Percentiles rank a stretch among this genome's conserved stretches.
phyloP scores from a whole-genome alignment of 2,329 filamentous ascomycete species.

The Talaromyces piceae region DNA sequence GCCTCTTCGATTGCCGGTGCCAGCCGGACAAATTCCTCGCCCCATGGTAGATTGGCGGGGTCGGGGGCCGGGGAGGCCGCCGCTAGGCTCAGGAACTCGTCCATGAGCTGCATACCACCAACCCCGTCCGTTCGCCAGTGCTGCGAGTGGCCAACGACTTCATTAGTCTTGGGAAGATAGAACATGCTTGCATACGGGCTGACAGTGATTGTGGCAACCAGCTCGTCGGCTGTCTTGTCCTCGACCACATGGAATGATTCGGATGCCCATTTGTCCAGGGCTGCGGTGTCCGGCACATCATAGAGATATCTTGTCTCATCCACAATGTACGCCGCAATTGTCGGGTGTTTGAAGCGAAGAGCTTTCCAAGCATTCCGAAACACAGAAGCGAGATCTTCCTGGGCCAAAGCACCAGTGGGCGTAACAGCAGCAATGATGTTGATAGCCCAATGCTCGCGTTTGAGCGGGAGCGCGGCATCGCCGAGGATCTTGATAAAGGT shows the following conservation, averaged over 20 bases:
- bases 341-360: slow-evolving; percentile 16
- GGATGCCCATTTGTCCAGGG: slow-evolving; percentile 10
- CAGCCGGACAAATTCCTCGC: slow-evolving; percentile 19
- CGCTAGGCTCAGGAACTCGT: slow-evolving; percentile 16
- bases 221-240: slow-evolving; percentile 6
- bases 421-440: slow-evolving; percentile 17
- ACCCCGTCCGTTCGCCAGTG: slow-evolving; percentile 12
- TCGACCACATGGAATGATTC: slow-evolving; percentile 13
- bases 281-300: slow-evolving; percentile 4
- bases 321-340: slow-evolving; percentile 12
- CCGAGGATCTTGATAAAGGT: slow-evolving; percentile 24
- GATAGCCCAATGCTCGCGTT: slow-evolving; percentile 28
- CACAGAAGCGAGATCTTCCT: neutral
- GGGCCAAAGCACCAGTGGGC: slow-evolving; percentile 3
- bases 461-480: slow-evolving; percentile 18
- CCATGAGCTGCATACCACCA: slow-evolving; percentile 14
- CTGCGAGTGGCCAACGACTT: slow-evolving; percentile 5
- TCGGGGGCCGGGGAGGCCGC: slow-evolving; percentile 13
- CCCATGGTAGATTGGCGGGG: slow-evolving; percentile 19
- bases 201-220: slow-evolving; percentile 9
- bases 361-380: slow-evolving; percentile 12
- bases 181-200: slow-evolving; percentile 10
- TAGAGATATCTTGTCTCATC: slow-evolving; percentile 10
- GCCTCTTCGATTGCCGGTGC: slow-evolving; percentile 19
- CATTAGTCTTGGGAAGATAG: slow-evolving; percentile 8